Evolutionary conservation across 2,329 filamentous ascomycete species (phyloP), one percentile per base, ranked within the genome.

Genomic region (Aspergillus niger): DNA sequence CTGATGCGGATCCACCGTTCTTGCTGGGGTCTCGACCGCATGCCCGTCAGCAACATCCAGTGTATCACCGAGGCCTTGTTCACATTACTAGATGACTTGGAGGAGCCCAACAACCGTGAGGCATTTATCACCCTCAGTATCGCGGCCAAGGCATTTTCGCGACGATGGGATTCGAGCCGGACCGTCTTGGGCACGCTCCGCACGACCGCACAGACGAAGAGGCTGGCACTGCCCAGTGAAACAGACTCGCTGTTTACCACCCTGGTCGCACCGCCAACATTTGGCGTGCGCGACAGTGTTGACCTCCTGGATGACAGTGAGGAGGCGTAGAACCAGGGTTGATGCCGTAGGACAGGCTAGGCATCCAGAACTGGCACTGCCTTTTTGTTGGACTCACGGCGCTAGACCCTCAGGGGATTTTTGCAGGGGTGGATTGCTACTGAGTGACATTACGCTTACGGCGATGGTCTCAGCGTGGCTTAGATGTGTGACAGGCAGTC

Each of bases 1-100:
- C 64, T 74, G 30, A 67, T 70, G 5, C 67, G 67, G 8, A 62
- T 67, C 26, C 66, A 72, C 55, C 69, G 70, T 17, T 58, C 67
- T 11, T 60, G 65, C 10, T 76, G 74, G 74, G 68, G 69, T 5
- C 59, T 69, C 15, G 71, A 76, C 47, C 70, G 69, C 52, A 74
- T 76, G 59, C 70, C 72, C 4, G 68, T 68, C 7, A 68, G 63
- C 52, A 69, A 70, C 49, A 66, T 72, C 36, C 69, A 74, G 30
- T 74, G 69, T 60, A 61, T 74, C 15, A 66, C 69, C 13, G 63
- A 69, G 1, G 70, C 72, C 1, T 62, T 73, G 17, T 71, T 74
- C 53, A 65, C 64, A 0, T 58, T 75, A 2, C 58, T 75, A 6
- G 66, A 69, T 4, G 54, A 61, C 7, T 59, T 74, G 3, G 66